phyloP scores from a whole-genome alignment of 192 early-diverging fungal genomes.

The Podila horticola region DNA sequence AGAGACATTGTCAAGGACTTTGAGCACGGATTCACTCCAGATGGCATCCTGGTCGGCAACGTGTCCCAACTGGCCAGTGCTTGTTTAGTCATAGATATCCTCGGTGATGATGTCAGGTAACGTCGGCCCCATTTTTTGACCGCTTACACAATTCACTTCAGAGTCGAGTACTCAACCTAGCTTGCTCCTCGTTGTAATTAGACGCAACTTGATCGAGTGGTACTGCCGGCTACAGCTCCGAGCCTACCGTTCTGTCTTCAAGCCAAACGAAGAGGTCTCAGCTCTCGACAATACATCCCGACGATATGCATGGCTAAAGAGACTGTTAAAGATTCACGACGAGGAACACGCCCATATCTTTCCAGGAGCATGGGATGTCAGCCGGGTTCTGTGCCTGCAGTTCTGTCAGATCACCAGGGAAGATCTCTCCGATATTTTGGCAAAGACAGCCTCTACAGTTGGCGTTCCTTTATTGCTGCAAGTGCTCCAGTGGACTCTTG shows the following conservation, averaged over 20 bases:
- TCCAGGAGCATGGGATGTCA: conserved; percentile 81
- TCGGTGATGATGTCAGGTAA: conserved; percentile 72
- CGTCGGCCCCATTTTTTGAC: neutral
- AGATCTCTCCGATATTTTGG: conserved; percentile 76
- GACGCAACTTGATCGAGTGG: conserved; percentile 70
- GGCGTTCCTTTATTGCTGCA: conserved; percentile 80
- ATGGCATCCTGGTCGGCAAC: conserved; percentile 66
- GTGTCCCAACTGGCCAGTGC: conserved; percentile 71
- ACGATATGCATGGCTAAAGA: conserved; percentile 93
- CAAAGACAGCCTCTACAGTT: conserved; percentile 59
- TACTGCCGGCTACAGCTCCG: conserved; percentile 87
- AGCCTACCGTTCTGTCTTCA: conserved; percentile 86
- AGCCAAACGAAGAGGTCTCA: conserved; percentile 77
- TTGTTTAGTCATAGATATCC: conserved; percentile 79
- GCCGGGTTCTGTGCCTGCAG: conserved; percentile 69
- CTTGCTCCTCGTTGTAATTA: neutral
- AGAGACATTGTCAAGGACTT: conserved; percentile 73
- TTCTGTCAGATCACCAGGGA: conserved; percentile 88
- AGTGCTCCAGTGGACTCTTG: conserved; percentile 84
- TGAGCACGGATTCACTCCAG: conserved; percentile 73
- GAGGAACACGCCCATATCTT: conserved; percentile 90
- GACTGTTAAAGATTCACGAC: conserved; percentile 88
- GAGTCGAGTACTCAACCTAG: too few relatives aligned
- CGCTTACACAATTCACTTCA: neutral
- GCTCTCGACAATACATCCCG: conserved; percentile 86